Evolutionary conservation across 1,284 basidiomycete genomes (phyloP).

Genomic region (Austropuccinia psidii): DNA sequence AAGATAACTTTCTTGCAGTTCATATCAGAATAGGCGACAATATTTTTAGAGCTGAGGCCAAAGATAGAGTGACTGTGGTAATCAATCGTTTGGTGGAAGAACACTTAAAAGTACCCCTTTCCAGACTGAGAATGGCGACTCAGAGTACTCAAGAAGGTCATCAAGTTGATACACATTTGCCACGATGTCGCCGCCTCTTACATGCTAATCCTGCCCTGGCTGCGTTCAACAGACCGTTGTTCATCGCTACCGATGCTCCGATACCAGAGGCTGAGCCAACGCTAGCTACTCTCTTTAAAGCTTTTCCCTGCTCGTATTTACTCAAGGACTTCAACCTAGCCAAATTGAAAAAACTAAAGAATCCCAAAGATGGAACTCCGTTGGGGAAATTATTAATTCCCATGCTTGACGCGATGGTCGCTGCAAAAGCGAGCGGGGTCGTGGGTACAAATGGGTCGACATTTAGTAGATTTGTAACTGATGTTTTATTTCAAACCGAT

Average conservation of each 20-base stretch:
- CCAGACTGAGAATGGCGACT: too few species aligned
- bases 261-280: constrained; percentile 49
- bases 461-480: constrained; percentile 61
- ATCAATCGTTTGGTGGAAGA: not conserved
- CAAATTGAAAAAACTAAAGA: constrained; percentile 51
- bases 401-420: constrained; percentile 63
- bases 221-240: constrained; percentile 59
- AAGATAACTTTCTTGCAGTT: not conserved
- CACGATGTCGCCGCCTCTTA: constrained; percentile 39
- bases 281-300: constrained; percentile 53
- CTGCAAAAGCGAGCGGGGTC: constrained; percentile 52
- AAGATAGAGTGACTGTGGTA: not conserved
- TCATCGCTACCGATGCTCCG: constrained; percentile 61
- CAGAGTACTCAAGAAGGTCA: too few species aligned
- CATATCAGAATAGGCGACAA: constrained; percentile 33
- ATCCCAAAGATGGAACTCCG: constrained; percentile 54
- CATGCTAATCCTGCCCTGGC: constrained; percentile 44
- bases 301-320: constrained; percentile 65
- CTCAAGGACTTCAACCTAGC: constrained; percentile 55
- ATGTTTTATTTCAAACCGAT: constrained; percentile 59
- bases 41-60: constrained; percentile 17
- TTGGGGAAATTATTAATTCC: constrained; percentile 56
- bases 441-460: constrained; percentile 48
- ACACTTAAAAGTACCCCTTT: not conserved
- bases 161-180: not conserved